Evolutionary conservation across 2,329 filamentous ascomycete genomes (phyloP).

Genomic region (Metarhizium sp.): DNA sequence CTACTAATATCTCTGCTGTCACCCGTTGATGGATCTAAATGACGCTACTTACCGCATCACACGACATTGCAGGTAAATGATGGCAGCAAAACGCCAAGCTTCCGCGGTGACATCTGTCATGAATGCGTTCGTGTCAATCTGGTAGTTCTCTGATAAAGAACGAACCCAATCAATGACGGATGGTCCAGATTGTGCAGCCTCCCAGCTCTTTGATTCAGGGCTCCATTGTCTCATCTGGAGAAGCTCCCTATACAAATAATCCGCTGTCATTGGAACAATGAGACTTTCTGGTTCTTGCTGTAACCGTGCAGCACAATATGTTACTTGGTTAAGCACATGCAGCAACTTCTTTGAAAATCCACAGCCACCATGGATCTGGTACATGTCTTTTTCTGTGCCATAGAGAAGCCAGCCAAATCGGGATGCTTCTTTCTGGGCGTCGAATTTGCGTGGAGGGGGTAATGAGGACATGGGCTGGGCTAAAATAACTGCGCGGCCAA

Average conservation of each 20-base stretch:
- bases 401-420: conserved; percentile 31
- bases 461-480: conserved; percentile 29
- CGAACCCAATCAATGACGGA: conserved; percentile 22
- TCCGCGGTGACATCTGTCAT: conserved; percentile 33
- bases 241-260: conserved; percentile 18
- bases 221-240: conserved; percentile 26
- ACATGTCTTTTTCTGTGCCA: conserved; percentile 23
- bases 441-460: conserved; percentile 15
- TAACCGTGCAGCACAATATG: conserved; percentile 24
- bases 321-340: conserved; percentile 27
- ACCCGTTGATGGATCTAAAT: background rate
- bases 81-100: conserved; percentile 29
- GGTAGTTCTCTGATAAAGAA: conserved; percentile 11
- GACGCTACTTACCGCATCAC: conserved; percentile 21
- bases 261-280: conserved; percentile 21
- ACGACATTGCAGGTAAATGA: conserved; percentile 30
- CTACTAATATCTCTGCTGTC: conserved; percentile 5
- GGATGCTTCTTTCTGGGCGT: conserved; percentile 17
- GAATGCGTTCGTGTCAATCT: conserved; percentile 17
- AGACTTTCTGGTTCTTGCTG: conserved; percentile 22
- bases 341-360: conserved; percentile 31
- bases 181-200: conserved; percentile 7
- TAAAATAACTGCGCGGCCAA: conserved; percentile 28
- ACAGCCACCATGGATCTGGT: conserved; percentile 30
- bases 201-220: conserved; percentile 17